A percentile compares a stretch with the other conserved stretches of the same genome.
phyloP scores from a whole-genome alignment of 352 stramenopile genomes.

The Globisporangium mamillatum region DNA sequence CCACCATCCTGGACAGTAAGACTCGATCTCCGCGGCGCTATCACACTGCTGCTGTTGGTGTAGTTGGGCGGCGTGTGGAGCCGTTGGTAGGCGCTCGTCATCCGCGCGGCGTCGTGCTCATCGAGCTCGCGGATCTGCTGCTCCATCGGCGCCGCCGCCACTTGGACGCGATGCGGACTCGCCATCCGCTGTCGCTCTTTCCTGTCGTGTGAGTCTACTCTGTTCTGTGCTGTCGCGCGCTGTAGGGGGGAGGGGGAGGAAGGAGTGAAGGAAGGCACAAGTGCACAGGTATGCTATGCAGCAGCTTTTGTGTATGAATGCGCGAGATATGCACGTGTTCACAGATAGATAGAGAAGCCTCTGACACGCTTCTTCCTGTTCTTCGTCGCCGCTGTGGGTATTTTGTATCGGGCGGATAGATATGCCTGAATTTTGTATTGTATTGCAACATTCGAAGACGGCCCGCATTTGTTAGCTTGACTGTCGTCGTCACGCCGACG shows the following conservation, averaged over 20 bases:
- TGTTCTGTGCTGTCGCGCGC: not conserved
- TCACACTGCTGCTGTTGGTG: not conserved
- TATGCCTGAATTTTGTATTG: not conserved
- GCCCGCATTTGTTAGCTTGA: not conserved
- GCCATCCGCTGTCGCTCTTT: not conserved
- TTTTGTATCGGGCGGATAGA: not conserved
- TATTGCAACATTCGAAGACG: not conserved
- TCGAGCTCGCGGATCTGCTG: constrained; percentile 24
- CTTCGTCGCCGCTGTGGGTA: not conserved
- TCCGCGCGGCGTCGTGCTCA: not conserved
- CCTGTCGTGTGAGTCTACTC: no score
- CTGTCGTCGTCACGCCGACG: not conserved
- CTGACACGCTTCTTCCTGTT: not conserved
- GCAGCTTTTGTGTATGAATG: no score
- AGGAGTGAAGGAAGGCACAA: not conserved
- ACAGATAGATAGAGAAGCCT: not conserved
- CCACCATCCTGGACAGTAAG: not conserved
- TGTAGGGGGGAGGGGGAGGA: no score
- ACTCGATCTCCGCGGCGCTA: not conserved
- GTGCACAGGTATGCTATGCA: not conserved
- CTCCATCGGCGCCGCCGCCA: constrained; percentile 21
- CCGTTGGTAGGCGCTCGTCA: constrained; percentile 14
- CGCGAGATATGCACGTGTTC: not conserved
- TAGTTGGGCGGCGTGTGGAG: constrained; percentile 15
- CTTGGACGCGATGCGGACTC: constrained; percentile 16